These are phyloP conservation scores for Penicillium sp. DNA, from an alignment of 2,329 filamentous ascomycete species.

Conservation along the genomic window DNA sequence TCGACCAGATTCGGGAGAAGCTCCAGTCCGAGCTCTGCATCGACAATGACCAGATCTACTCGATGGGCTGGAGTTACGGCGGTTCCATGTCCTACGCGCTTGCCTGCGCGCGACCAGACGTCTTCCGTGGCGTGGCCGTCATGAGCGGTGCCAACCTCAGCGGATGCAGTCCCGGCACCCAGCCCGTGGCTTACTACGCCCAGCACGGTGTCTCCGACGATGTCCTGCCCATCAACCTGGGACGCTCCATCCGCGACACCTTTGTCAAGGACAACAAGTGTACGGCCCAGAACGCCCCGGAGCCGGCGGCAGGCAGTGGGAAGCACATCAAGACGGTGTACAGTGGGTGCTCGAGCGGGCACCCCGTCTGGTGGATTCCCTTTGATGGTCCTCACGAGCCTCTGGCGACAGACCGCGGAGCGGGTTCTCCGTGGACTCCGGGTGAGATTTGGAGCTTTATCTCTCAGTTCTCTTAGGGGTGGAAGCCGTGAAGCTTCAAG, in stretches of 20 bases:
- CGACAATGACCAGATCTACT: slow-evolving; percentile 38
- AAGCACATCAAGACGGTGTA: neutral
- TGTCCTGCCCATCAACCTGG: slow-evolving; percentile 23
- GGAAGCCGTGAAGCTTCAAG: neutral
- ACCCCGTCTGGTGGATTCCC: slow-evolving; percentile 1
- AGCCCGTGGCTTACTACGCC: slow-evolving; percentile 37
- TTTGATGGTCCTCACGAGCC: neutral
- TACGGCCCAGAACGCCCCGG: neutral
- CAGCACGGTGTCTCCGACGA: slow-evolving; percentile 38
- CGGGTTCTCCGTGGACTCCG: neutral
- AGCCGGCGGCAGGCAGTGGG: neutral
- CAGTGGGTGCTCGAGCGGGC: neutral
- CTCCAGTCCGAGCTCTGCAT: slow-evolving; percentile 41
- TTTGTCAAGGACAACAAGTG: neutral
- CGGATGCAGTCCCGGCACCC: slow-evolving; percentile 34
- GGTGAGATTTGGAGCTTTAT: neutral
- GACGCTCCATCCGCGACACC: neutral
- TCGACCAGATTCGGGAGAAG: slow-evolving; percentile 35
- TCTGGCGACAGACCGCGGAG: neutral
- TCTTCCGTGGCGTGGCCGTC: slow-evolving; percentile 38
- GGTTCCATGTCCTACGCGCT: slow-evolving; percentile 41
- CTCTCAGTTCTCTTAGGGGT: neutral
- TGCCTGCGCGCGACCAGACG: slow-evolving; percentile 38
- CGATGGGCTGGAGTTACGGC: slow-evolving; percentile 44
- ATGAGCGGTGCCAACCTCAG: slow-evolving; percentile 30